Evolutionary conservation across 768 basidiomycete species (phyloP).

Genomic region (Calocera cornea): DNA sequence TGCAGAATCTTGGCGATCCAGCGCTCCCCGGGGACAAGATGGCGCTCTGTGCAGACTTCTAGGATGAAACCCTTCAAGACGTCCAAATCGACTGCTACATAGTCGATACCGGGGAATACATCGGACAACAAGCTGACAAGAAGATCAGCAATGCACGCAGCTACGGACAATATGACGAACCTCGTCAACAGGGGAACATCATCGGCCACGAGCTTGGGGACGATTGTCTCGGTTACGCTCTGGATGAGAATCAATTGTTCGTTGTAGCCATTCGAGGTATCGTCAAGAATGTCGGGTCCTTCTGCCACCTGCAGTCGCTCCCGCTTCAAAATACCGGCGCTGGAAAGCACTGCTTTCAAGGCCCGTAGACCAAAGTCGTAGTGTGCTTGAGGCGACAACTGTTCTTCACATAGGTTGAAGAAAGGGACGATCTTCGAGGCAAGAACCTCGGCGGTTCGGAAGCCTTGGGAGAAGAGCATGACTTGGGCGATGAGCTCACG

Average conservation of each 20-base stretch:
- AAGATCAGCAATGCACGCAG: conserved; percentile 7
- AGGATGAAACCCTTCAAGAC: conserved; percentile 72
- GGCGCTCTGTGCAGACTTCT: conserved; percentile 73
- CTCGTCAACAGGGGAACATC: conserved; percentile 90
- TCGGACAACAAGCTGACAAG: conserved; percentile 68
- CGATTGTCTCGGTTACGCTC: conserved; percentile 95
- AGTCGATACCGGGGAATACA: conserved; percentile 93
- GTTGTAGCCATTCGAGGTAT: conserved; percentile 40
- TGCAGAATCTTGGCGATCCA: conserved; percentile 96
- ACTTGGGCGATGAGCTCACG: conserved; percentile 98
- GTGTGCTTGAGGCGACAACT: conserved; percentile 91
- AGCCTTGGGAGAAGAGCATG: conserved; percentile 98
- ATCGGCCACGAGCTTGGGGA: conserved; percentile 93
- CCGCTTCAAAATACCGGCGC: conserved; percentile 94
- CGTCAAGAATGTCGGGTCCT: conserved; percentile 30
- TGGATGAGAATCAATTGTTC: conserved; percentile 97
- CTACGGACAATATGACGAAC: conserved; percentile 30
- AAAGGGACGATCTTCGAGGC: conserved; percentile 98
- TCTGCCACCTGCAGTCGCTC: conserved; percentile 51
- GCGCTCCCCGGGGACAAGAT: conserved; percentile 70
- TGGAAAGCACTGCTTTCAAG: conserved; percentile 87
- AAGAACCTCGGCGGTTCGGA: conserved; percentile 93
- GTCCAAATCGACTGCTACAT: conserved; percentile 76
- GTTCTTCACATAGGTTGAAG: conserved; percentile 97
- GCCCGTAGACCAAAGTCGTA: conserved; percentile 99